phyloP scores from a whole-genome alignment of 441 rosid species.

The Mallotus repandus region DNA sequence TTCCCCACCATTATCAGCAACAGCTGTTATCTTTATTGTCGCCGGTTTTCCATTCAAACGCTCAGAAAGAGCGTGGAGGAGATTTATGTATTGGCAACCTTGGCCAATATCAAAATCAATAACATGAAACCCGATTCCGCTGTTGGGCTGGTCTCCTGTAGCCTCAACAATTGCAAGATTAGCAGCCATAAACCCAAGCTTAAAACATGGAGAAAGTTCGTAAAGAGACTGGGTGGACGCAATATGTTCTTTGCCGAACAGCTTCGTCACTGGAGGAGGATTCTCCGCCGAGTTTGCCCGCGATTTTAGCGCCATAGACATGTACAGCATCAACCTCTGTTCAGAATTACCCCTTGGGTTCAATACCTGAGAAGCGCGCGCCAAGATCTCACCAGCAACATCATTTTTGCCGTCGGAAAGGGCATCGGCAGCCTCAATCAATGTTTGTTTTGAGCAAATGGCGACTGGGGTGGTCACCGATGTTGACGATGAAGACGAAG shows the following conservation, averaged over 20 bases:
- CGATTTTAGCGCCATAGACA: constrained; percentile 58
- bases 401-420: constrained; percentile 65
- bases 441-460: constrained; percentile 47
- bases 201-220: constrained; percentile 76
- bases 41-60: constrained; percentile 34
- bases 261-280: constrained; percentile 51
- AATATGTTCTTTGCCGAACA: constrained; percentile 56
- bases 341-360: constrained; percentile 63
- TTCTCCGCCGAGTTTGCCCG: constrained; percentile 50
- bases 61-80: constrained; percentile 62
- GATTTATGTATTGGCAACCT: constrained; percentile 63
- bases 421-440: constrained; percentile 70
- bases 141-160: constrained; percentile 36
- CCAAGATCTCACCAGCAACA: constrained; percentile 56
- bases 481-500: constrained; percentile 55
- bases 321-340: constrained; percentile 62
- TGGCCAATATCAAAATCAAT: constrained; percentile 79
- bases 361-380: constrained; percentile 49
- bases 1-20: constrained; percentile 36
- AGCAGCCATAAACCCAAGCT: constrained; percentile 83
- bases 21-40: constrained; percentile 64
- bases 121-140: constrained; percentile 50
- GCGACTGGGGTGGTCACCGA: constrained; percentile 54
- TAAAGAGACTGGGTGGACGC: constrained; percentile 56
- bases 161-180: constrained; percentile 75